These are phyloP conservation scores for Syncephalastrum monosporum DNA, from an alignment of 371 early-diverging fungal genomes.

Conservation along the genomic window DNA sequence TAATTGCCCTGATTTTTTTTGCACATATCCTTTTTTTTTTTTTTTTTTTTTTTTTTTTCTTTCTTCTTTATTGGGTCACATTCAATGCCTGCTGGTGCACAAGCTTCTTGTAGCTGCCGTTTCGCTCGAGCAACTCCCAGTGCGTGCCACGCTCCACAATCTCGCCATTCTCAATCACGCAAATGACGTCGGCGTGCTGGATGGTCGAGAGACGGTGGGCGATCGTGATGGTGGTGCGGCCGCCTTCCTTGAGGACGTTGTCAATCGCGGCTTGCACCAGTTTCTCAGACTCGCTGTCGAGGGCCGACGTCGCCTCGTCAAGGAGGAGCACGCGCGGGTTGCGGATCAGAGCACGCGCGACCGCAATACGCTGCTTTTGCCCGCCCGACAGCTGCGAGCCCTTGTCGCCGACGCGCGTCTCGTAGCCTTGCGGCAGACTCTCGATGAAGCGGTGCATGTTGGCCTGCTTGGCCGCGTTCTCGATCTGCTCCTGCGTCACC, in stretches of 20 bases:
- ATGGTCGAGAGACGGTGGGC: conserved; percentile 66
- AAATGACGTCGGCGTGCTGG: conserved; percentile 74
- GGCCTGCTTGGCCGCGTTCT: conserved; percentile 58
- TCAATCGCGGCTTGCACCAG: conserved; percentile 88
- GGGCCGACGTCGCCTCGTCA: conserved; percentile 96
- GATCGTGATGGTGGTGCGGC: conserved; percentile 57
- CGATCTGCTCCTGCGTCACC: conserved; percentile 57
- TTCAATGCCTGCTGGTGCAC: conserved; percentile 24
- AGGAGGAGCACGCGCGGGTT: conserved; percentile 54
- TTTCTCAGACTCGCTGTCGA: conserved; percentile 89
- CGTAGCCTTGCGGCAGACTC: conserved; percentile 68
- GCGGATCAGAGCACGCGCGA: conserved; percentile 42
- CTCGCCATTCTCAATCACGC: conserved; percentile 63
- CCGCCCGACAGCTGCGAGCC: conserved; percentile 82
- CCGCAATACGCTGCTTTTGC: conserved; percentile 79
- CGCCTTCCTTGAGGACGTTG: conserved; percentile 53
- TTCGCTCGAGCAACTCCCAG: conserved; percentile 38
- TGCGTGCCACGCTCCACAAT: conserved; percentile 71
- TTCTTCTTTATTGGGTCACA: background rate
- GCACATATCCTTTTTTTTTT: too few species aligned
- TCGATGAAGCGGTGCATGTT: conserved; percentile 80
- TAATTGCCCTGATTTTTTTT: too few species aligned
- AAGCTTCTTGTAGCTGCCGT: conserved; percentile 44
- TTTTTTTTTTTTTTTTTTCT: too few species aligned
- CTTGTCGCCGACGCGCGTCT: conserved; percentile 77